Evolutionary conservation across 805 yeast genomes (phyloP), one percentile per base, ranked within the genome.

Genomic region (Pichia scutulata): DNA sequence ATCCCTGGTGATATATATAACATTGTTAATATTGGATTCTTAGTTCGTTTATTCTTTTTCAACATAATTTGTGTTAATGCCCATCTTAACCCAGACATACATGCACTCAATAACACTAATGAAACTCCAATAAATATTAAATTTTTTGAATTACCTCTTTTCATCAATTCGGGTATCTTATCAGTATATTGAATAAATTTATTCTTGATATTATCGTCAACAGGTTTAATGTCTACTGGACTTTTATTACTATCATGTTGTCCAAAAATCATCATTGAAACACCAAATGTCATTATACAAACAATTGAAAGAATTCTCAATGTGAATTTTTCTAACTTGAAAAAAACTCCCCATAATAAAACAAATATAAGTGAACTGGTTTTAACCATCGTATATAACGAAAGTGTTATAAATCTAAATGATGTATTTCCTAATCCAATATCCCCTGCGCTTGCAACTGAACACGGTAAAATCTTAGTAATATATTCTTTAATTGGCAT

Each of bases 61-160:
- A 93, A 70, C 36, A 92, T 73, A 22, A 93, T 65, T 62, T 93
- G 98, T 1, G 98, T 89, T 54, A 90, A 78, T 1, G 96, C 92
- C 99, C 99, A 93, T 55, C 99, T 77, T 47, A 93, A 70, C 0
- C 99, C 99, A 16, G 93, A 83, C 69, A 89, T 76, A 63, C 85
- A 76, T 2, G 95, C 80, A 4, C 96, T 90, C 2, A 77, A 69
- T 26, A 93, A 68, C 1, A 92, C 97, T 25, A 89, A 69, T 2
- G 80, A 48, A 22, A 89, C 80, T 2, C 99, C 98, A 2, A 83
- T 39, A 39, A 65, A 56, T 7, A 67, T 54, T 21, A 64, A 47
- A 25, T 48, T 39, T 19, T 24, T 26, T 18, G 44, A 26, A 10
- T 7, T 19, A 3, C 14, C 40, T 19, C 30, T 37, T 22, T 25